Conservation (phyloP, 73 alveolate genomes). For the Halteria grandinella region DNA sequence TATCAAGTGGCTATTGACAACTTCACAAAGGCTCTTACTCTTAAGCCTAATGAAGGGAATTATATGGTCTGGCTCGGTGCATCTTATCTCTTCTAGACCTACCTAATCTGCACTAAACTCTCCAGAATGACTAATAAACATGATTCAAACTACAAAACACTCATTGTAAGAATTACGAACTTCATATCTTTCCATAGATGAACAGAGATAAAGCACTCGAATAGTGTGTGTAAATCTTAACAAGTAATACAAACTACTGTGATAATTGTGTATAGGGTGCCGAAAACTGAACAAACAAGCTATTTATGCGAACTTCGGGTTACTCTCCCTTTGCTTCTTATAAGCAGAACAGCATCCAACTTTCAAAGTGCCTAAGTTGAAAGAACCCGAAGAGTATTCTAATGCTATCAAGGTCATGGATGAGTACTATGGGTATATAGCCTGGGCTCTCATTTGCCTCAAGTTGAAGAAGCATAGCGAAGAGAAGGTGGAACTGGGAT, state of each 20-base stretch:
- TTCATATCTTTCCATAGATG: no score
- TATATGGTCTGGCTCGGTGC: constrained; percentile 19
- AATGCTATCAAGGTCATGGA: constrained; percentile 13
- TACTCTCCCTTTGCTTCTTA: background rate
- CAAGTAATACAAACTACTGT: background rate
- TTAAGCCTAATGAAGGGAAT: constrained; percentile 1
- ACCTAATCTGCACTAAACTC: background rate
- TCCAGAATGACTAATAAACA: background rate
- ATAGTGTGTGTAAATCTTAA: background rate
- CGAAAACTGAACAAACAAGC: background rate
- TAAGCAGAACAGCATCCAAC: background rate
- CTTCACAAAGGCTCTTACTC: background rate
- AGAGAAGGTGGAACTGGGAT: constrained; percentile 1
- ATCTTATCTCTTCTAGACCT: background rate
- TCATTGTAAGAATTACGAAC: no score
- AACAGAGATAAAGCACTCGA: background rate
- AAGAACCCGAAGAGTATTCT: constrained; percentile 36
- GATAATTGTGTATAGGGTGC: background rate
- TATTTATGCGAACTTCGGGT: constrained; percentile 6
- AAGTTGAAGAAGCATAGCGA: background rate
- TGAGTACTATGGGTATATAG: constrained; percentile 47
- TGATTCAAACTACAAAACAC: background rate
- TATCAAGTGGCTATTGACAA: background rate
- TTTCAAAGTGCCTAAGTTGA: background rate
- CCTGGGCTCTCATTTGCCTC: constrained; percentile 27